Base-by-base conservation (phyloP, 2,329 filamentous ascomycete genomes). In the Capronia coronata region DNA sequence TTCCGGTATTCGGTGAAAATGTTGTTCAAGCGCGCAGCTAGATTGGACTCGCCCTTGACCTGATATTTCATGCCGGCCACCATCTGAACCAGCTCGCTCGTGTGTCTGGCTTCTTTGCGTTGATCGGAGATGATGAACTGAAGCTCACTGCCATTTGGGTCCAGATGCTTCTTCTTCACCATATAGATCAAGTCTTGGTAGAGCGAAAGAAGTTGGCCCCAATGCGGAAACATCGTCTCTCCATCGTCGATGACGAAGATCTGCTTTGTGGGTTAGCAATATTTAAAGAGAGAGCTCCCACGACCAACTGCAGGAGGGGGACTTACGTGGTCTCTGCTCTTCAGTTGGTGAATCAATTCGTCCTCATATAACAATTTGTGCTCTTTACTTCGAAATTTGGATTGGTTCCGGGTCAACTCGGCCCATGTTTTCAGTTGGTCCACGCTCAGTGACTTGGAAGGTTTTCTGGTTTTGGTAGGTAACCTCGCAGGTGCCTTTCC, bases 231-330 rank as follows among this genome's bases (percentile, higher is more conserved):
- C 64, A 66, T 65, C 2, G 57, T 60, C 2, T 37, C 38, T 2
- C 55, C 52, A 41, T 64, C 63, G 42, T 66, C 64, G 14, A 66
- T 56, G 2, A 66, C 54, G 47, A 66, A 65, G 9, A 62, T 53
- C 59, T 62, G 39, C 38, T 18, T 6, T 16, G n/a, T 22, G 18
- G 35, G 22, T 46, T 10, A 43, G 27, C 13, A 19, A 25, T 14
- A 13, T 18, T 34, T 35, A 46, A 18, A 21, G 25, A 10, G 19
- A 35, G 9, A 27, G 18, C 55, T n/a, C n/a, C n/a, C n/a, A n/a
- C n/a, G n/a, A n/a, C n/a, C n/a, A n/a, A n/a, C n/a, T n/a, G n/a
- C n/a, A n/a, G n/a, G n/a, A n/a, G 6, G 25, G 25, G 25, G 5
- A 10, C 53, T 27, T 54, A 62, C 58, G 49, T 64, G 62, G 49